phyloP scores from a whole-genome alignment of 768 basidiomycete species.

The Asterophora parasitica region DNA sequence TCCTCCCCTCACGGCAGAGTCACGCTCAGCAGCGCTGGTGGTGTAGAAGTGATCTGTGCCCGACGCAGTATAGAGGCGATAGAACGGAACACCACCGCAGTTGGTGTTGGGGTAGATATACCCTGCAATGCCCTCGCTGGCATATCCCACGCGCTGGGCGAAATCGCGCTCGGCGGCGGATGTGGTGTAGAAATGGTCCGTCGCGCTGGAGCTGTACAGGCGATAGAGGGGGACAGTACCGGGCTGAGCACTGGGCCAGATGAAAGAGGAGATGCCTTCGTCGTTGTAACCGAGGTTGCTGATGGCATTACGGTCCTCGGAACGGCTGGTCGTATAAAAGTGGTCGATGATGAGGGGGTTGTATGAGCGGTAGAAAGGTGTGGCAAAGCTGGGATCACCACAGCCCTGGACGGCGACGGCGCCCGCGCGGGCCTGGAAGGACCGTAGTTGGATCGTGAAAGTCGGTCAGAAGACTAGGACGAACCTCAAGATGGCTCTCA shows the following conservation, averaged over 20 bases:
- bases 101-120: background rate
- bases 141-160: no score
- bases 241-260: constrained; percentile 4
- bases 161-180: constrained; percentile 8
- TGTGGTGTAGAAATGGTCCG: constrained; percentile 22
- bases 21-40: background rate
- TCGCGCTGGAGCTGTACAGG: constrained; percentile 6
- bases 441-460: no score
- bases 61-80: background rate
- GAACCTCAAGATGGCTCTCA: no score
- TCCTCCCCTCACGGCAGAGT: background rate
- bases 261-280: constrained; percentile 16
- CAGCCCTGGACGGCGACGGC: no score
- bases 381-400: background rate
- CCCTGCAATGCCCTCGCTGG: no score
- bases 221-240: constrained; percentile 16
- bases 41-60: background rate
- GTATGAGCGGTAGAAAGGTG: constrained; percentile 20
- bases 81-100: background rate
- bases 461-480: no score
- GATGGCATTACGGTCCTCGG: constrained; percentile 13
- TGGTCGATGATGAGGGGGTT: constrained; percentile 13
- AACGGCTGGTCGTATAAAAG: constrained; percentile 19
- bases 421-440: no score
- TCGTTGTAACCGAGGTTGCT: constrained; percentile 11